phyloP scores from a whole-genome alignment of 768 basidiomycete genomes.

The Tricholomella constricta region DNA sequence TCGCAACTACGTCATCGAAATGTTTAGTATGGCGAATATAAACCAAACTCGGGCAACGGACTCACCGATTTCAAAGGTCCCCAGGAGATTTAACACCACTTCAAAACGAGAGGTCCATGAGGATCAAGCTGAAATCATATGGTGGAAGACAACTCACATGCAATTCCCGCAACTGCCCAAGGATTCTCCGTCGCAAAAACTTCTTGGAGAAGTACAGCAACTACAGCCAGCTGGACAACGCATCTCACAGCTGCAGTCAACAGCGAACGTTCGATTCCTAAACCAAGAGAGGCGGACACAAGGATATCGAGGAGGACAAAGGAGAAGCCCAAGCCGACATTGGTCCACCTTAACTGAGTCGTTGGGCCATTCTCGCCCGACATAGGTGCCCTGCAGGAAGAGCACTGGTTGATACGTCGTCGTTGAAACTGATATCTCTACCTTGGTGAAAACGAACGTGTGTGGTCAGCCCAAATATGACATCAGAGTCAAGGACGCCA shows the following conservation, averaged over 20 bases:
- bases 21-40: too few species aligned
- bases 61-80: conserved; percentile 76
- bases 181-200: conserved; percentile 78
- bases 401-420: too few species aligned
- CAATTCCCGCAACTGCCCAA: conserved; percentile 74
- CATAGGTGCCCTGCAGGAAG: too few species aligned
- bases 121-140: neutral
- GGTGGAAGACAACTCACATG: conserved; percentile 49
- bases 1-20: too few species aligned
- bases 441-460: too few species aligned
- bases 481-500: too few species aligned
- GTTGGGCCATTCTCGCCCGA: conserved; percentile 9
- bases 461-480: too few species aligned
- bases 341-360: conserved; percentile 58
- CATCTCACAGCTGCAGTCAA: conserved; percentile 74
- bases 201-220: conserved; percentile 66
- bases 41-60: too few species aligned
- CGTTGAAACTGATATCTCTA: too few species aligned
- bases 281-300: conserved; percentile 61
- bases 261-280: conserved; percentile 71
- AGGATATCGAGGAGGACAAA: conserved; percentile 77
- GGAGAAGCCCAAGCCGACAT: conserved; percentile 72
- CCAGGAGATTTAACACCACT: conserved; percentile 76
- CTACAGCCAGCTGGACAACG: conserved; percentile 73
- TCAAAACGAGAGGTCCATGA: neutral